These are phyloP conservation scores for Phoenix dactylifera DNA, from an alignment of 176 grass and related monocot genomes.

Conservation along the genomic window DNA sequence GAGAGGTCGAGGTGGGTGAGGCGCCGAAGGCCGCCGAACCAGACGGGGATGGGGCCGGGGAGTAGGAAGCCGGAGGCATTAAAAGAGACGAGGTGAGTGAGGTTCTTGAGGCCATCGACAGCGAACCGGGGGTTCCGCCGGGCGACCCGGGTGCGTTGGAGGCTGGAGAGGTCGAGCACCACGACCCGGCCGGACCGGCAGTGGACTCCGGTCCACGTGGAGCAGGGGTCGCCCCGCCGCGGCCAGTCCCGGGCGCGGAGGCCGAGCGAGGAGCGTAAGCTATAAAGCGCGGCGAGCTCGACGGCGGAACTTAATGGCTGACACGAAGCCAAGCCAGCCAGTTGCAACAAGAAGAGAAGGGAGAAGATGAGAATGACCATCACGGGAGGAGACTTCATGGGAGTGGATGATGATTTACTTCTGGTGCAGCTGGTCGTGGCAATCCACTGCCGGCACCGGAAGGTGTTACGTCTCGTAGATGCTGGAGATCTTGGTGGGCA, in stretches of 20 bases:
- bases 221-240: conserved; percentile 42
- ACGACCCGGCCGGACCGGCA: conserved; percentile 57
- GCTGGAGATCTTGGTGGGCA: too few species aligned
- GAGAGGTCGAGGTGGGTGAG: conserved; percentile 1
- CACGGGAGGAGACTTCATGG: not conserved
- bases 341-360: not conserved
- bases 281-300: conserved; percentile 39
- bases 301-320: conserved; percentile 13
- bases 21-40: conserved; percentile 32
- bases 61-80: conserved; percentile 75
- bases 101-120: conserved; percentile 41
- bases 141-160: conserved; percentile 54
- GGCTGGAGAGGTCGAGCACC: conserved; percentile 32
- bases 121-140: conserved; percentile 27
- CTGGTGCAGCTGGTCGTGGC: too few species aligned
- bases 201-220: conserved; percentile 44
- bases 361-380: conserved; percentile 2
- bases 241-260: conserved; percentile 62
- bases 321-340: too few species aligned
- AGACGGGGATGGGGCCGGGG: conserved; percentile 54
- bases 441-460: too few species aligned
- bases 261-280: conserved; percentile 60
- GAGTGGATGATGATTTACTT: too few species aligned
- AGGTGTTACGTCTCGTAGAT: too few species aligned
- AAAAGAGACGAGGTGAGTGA: conserved; percentile 42